Conservation (phyloP, 441 rosid species). For the Populus trichocarpa region DNA sequence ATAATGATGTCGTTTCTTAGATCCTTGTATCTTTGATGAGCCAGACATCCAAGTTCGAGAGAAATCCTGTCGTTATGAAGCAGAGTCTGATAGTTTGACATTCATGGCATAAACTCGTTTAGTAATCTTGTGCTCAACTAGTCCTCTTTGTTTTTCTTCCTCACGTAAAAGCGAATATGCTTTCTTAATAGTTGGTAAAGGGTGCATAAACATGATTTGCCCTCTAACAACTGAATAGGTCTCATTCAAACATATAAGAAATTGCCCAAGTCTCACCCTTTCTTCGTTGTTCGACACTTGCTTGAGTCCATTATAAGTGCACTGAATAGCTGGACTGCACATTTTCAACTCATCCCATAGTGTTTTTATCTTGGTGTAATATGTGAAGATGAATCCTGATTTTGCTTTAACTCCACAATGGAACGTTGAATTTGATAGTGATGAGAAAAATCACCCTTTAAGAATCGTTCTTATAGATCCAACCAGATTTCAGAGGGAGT, state of each 20-base stretch:
- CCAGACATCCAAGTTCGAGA: background rate
- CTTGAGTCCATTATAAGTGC: background rate
- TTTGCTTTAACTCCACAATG: background rate
- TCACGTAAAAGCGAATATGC: background rate
- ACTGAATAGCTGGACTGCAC: background rate
- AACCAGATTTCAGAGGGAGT: background rate
- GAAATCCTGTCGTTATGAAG: too few relatives aligned
- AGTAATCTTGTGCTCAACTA: background rate
- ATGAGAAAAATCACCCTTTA: background rate
- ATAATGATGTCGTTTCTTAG: accelerated
- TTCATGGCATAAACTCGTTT: background rate
- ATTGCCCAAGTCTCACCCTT: background rate
- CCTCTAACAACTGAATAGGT: background rate
- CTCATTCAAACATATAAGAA: background rate
- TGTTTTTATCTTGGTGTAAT: background rate
- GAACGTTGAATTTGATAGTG: background rate
- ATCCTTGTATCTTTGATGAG: background rate
- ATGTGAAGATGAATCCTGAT: background rate
- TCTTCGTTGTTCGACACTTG: background rate
- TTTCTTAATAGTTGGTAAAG: background rate
- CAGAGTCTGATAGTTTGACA: background rate
- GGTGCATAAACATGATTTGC: background rate
- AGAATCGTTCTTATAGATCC: background rate
- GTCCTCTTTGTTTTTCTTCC: background rate
- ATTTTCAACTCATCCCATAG: background rate